These are phyloP conservation scores for Cryptococcus wingfieldii DNA, from an alignment of 1,284 basidiomycete species.

Conservation along the genomic window DNA sequence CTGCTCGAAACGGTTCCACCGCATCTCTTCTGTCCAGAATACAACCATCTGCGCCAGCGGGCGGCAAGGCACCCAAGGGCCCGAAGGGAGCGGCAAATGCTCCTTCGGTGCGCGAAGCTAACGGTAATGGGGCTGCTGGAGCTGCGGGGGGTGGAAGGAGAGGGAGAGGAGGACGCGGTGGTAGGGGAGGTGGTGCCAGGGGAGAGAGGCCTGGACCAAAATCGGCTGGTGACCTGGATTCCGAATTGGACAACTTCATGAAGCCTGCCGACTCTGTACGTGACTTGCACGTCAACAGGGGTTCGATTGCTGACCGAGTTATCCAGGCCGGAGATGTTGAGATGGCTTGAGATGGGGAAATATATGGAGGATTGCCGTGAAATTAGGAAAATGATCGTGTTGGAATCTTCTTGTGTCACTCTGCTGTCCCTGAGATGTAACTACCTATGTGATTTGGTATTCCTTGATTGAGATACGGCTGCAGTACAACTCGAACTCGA, in stretches of 20 bases:
- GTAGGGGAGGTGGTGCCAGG: slow-evolving; percentile 10
- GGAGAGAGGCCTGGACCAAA: slow-evolving; percentile 55
- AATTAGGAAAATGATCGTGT: background rate
- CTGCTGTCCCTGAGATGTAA: no score
- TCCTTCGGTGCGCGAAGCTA: background rate
- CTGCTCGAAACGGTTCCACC: background rate
- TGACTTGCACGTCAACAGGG: background rate
- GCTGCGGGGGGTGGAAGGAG: background rate
- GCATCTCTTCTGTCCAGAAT: no score
- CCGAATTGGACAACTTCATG: slow-evolving; percentile 89
- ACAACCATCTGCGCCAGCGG: no score
- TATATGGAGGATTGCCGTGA: background rate
- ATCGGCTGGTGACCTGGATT: slow-evolving; percentile 80
- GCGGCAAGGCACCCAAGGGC: no score
- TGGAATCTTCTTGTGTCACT: background rate
- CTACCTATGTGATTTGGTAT: no score
- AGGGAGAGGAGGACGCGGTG: slow-evolving; percentile 38
- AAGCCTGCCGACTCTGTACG: slow-evolving; percentile 52
- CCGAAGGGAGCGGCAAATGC: no score
- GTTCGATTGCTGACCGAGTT: background rate
- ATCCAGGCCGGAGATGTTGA: slow-evolving; percentile 15
- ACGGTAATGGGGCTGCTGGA: background rate
- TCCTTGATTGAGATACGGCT: no score
- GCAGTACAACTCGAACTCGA: no score
- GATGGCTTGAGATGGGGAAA: slow-evolving; percentile 12